Base-by-base conservation (phyloP, 192 early-diverging fungal genomes). In the Umbelopsis isabellina region DNA sequence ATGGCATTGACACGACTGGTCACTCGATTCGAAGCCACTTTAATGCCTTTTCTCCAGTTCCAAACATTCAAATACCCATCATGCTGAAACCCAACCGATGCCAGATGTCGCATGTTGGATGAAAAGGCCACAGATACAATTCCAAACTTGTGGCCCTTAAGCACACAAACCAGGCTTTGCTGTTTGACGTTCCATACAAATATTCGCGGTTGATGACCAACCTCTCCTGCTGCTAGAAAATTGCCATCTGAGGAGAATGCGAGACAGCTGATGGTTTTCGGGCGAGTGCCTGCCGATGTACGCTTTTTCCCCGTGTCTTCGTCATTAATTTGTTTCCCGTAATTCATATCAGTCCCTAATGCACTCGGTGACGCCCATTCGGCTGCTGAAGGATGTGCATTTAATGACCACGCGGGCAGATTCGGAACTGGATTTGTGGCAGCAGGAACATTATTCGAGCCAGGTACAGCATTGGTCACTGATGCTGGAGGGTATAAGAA, bases 21-120 rank as follows among this genome's bases (percentile, higher is more conserved):
- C 30, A 92, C 81, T 64, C 83, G 83, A 68, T 84, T 89, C 64
- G 83, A 88, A 0, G 86, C 88, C 6, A 93, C 71, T 71, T 86
- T 85, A 7, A 72, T 70, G 6, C 86, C 85, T 33, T 83, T 85
- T 70, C 82, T 80, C 88, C 90, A 93, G 76, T 94, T 88, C 93
- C 93, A 95, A n/a, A 95, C 86, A 71, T 91, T 84, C 33, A 93
- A 68, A 71, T 86, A 90, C 0, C 92, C 93, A 78, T 95, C 93
- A 73, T 94, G 90, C 87, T 91, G 88, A 73, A 87, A 87, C 9
- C 93, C 93, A 20, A 94, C 72, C 3, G 93, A 93, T 4, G 92
- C 89, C 4, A 95, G 70, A 67, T 82, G 85, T 58, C 83, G 82
- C 58, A 77, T 81, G 71, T 91, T 88, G 6, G 92, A 91, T 1